Evolutionary conservation across 2,329 filamentous ascomycete genomes (phyloP).

Genomic region (Fusarium sp.): DNA sequence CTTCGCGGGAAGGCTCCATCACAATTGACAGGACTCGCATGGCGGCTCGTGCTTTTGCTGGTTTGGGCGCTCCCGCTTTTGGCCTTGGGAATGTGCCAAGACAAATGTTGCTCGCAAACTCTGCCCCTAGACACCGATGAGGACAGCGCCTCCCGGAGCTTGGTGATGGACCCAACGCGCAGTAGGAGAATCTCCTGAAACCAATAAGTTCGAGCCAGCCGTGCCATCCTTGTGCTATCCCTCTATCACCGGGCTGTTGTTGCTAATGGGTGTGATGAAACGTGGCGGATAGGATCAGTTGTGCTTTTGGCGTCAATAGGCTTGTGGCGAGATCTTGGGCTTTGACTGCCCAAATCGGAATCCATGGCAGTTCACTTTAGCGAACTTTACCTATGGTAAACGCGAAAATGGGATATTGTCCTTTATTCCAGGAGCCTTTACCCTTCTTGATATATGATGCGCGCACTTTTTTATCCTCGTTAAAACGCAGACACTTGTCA

Average conservation of each 20-base stretch:
- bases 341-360: slow-evolving; percentile 3
- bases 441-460: background rate
- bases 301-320: slow-evolving; percentile 1
- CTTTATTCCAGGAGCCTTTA: background rate
- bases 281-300: background rate
- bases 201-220: background rate
- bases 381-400: background rate
- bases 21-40: slow-evolving; percentile 30
- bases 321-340: background rate
- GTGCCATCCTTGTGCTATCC: background rate
- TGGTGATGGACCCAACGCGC: background rate
- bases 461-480: background rate
- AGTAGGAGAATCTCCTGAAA: background rate
- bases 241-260: background rate
- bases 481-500: background rate
- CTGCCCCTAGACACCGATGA: slow-evolving; percentile 10
- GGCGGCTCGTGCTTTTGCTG: slow-evolving; percentile 31
- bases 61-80: slow-evolving; percentile 17
- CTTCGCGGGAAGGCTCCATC: slow-evolving; percentile 12
- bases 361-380: background rate
- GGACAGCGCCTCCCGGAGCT: slow-evolving; percentile 10
- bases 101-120: slow-evolving; percentile 8
- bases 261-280: slow-evolving; percentile 11
- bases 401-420: background rate
- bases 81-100: slow-evolving; percentile 44